Percentiles rank a stretch among this genome's conserved stretches.
These are phyloP conservation scores for Grigorovia transvaalensis DNA, from an alignment of 805 yeast species.

Conservation along the genomic window DNA sequence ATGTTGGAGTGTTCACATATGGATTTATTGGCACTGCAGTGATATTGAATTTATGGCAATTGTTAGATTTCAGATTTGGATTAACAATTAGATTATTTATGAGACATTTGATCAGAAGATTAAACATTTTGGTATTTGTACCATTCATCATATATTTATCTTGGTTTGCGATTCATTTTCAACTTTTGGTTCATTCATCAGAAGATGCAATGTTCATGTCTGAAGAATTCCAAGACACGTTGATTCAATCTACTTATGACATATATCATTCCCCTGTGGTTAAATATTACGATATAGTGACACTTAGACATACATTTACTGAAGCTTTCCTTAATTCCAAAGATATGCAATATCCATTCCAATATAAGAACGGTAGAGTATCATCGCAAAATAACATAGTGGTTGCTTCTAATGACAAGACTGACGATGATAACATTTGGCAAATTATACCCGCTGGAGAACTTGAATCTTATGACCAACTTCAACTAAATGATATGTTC, in stretches of 20 bases:
- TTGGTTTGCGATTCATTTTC: conserved; percentile 89
- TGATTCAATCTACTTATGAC: conserved; percentile 62
- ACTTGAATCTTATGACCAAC: conserved; percentile 12
- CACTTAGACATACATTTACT: conserved; percentile 72
- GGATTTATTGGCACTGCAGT: conserved; percentile 82
- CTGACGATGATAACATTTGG: conserved; percentile 53
- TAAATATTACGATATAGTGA: conserved; percentile 63
- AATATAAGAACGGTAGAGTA: conserved; percentile 91
- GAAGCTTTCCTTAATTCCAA: conserved; percentile 80
- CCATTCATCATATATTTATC: conserved; percentile 74
- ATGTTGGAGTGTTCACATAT: conserved; percentile 89
- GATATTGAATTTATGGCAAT: conserved; percentile 71
- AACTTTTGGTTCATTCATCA: conserved; percentile 70
- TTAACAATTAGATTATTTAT: conserved; percentile 44
- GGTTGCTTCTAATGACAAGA: conserved; percentile 43
- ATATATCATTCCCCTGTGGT: conserved; percentile 36
- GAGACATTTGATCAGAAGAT: conserved; percentile 66
- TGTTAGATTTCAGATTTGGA: conserved; percentile 63
- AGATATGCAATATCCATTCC: conserved; percentile 59
- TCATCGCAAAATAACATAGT: conserved; percentile 92
- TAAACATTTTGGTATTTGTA: conserved; percentile 57
- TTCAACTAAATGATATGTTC: conserved; percentile 58
- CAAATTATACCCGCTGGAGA: conserved; percentile 53
- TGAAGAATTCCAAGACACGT: conserved; percentile 82
- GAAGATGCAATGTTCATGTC: conserved; percentile 94